phyloP scores from a whole-genome alignment of 2,329 filamentous ascomycete genomes.

The Ascochyta lentis region DNA sequence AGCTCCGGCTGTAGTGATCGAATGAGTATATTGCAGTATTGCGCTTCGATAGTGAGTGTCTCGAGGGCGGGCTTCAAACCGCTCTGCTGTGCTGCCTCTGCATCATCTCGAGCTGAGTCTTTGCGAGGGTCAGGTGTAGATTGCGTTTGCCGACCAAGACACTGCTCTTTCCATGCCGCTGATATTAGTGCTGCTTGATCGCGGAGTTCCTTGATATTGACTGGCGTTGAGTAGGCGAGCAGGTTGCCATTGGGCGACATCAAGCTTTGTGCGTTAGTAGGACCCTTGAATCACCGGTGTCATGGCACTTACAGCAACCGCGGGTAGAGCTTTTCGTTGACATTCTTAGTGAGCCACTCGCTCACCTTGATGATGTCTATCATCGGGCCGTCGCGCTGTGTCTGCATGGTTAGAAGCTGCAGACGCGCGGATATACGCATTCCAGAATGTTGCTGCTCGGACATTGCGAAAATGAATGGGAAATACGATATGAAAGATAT shows the following conservation, averaged over 20 bases:
- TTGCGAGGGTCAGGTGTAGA: conserved; percentile 19
- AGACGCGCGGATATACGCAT: conserved; percentile 1
- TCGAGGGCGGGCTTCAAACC: conserved; percentile 42
- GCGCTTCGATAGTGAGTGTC: conserved; percentile 56
- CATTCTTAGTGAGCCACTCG: conserved; percentile 54
- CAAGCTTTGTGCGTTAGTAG: conserved; percentile 43
- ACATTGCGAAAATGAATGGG: neutral
- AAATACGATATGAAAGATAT: neutral
- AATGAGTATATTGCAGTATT: conserved; percentile 55
- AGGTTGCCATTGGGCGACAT: conserved; percentile 61
- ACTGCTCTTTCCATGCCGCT: conserved; percentile 58
- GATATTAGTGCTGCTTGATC: conserved; percentile 58
- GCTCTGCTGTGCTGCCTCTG: conserved; percentile 13
- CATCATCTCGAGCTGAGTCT: conserved; percentile 16
- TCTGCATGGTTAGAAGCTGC: conserved; percentile 12
- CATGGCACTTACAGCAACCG: conserved; percentile 50
- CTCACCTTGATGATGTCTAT: conserved; percentile 54
- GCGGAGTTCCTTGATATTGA: conserved; percentile 57
- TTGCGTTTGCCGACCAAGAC: conserved; percentile 26
- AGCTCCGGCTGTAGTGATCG: conserved; percentile 55
- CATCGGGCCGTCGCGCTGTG: conserved; percentile 41
- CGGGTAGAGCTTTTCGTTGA: conserved; percentile 53
- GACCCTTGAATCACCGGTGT: neutral
- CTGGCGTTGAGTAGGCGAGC: conserved; percentile 57
- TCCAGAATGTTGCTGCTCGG: neutral